phyloP scores from a whole-genome alignment of 345 rosid genomes.

The Sisymbrium irio region DNA sequence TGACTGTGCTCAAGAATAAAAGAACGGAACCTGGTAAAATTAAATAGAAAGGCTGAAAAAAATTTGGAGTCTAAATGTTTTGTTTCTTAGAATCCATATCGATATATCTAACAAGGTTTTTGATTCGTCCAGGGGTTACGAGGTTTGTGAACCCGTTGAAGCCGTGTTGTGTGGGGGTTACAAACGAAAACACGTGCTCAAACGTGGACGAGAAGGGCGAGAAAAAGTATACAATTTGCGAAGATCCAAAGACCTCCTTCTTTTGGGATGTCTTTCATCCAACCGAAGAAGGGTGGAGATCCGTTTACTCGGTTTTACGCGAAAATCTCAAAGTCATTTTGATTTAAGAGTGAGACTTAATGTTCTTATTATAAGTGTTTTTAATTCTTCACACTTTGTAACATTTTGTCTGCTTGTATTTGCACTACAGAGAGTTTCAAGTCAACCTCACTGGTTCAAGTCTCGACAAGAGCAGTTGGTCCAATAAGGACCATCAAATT shows the following conservation, averaged over 20 bases:
- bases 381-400: background rate
- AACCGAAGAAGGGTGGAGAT: slow-evolving; percentile 51
- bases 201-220: slow-evolving; percentile 38
- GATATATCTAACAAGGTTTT: background rate
- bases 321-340: slow-evolving; percentile 26
- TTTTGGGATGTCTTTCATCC: slow-evolving; percentile 64
- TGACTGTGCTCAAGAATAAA: slow-evolving; percentile 42
- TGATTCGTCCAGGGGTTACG: slow-evolving; percentile 29
- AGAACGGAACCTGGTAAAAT: slow-evolving; percentile 23
- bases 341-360: slow-evolving; percentile 14
- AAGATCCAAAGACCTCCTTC: slow-evolving; percentile 43
- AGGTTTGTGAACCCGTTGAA: slow-evolving; percentile 48
- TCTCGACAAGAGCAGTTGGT: background rate
- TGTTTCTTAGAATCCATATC: background rate
- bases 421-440: background rate
- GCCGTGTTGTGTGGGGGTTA: slow-evolving; percentile 56
- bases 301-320: slow-evolving; percentile 39
- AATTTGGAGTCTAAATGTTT: background rate
- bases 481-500: background rate
- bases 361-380: background rate
- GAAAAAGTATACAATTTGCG: slow-evolving; percentile 44
- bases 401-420: background rate
- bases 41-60: background rate
- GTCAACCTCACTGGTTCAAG: slow-evolving; percentile 10
- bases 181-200: slow-evolving; percentile 38